Evolutionary conservation across 495 filamentous ascomycete species (phyloP).

Genomic region (Lepraria neglecta): DNA sequence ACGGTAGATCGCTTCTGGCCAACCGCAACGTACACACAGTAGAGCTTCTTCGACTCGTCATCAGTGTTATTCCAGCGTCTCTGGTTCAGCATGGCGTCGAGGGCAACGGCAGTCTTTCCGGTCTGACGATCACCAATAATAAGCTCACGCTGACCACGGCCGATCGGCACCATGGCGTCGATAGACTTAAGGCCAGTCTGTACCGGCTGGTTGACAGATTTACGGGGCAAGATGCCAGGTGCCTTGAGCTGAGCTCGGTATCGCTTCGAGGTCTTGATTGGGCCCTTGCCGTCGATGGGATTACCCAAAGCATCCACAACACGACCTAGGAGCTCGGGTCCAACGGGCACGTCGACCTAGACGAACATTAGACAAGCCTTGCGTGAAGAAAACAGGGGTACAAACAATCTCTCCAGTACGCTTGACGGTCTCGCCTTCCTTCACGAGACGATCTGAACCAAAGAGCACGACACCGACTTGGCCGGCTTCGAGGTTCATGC

Average conservation of each 20-base stretch:
- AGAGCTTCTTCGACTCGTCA: slow-evolving; percentile 96
- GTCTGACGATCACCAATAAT: slow-evolving; percentile 99
- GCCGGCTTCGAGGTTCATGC: slow-evolving; percentile 99
- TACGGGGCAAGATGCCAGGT: slow-evolving; percentile 94
- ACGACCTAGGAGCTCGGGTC: slow-evolving; percentile 87
- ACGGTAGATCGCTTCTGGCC: slow-evolving; percentile 99
- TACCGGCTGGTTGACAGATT: slow-evolving; percentile 94
- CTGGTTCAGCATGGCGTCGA: slow-evolving; percentile 98
- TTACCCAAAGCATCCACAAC: slow-evolving; percentile 97
- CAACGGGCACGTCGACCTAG: slow-evolving; percentile 95
- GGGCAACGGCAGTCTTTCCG: slow-evolving; percentile 98
- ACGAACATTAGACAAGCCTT: slow-evolving; percentile 24
- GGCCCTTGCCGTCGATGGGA: slow-evolving; percentile 98
- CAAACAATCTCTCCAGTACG: slow-evolving; percentile 98
- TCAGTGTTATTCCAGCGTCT: slow-evolving; percentile 87
- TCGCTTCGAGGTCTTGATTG: slow-evolving; percentile 82
- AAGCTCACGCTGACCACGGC: slow-evolving; percentile 99
- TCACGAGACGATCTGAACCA: slow-evolving; percentile 99
- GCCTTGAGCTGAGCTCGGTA: slow-evolving; percentile 98
- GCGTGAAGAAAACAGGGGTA: slow-evolving; percentile 24
- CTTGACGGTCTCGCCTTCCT: slow-evolving; percentile 99
- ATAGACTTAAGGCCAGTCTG: slow-evolving; percentile 99
- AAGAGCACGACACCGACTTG: slow-evolving; percentile 99
- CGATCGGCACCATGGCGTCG: slow-evolving; percentile 99
- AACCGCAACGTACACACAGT: slow-evolving; percentile 98